These are phyloP conservation scores for Gnomoniopsis smithogilvyi DNA, from an alignment of 2,329 filamentous ascomycete genomes.

Conservation along the genomic window DNA sequence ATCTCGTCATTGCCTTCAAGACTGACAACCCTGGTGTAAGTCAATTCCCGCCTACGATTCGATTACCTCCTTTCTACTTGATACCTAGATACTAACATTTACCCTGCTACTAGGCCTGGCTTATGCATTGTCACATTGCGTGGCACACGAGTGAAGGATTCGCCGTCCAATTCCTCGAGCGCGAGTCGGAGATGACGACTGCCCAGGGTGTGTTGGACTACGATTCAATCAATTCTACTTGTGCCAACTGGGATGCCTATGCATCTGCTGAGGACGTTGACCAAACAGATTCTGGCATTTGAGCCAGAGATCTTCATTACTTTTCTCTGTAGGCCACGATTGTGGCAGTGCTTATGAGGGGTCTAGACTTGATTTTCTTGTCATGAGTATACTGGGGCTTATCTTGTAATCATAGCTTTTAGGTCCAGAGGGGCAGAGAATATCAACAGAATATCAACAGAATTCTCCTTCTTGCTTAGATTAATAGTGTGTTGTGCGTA, in stretches of 20 bases:
- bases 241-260: slow-evolving; percentile 29
- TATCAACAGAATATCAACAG: too few relatives aligned
- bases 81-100: too few relatives aligned
- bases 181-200: slow-evolving; percentile 17
- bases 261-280: slow-evolving; percentile 18
- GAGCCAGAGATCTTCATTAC: slow-evolving; percentile 6
- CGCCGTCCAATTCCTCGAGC: slow-evolving; percentile 39
- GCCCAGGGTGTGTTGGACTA: slow-evolving; percentile 16
- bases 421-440: too few relatives aligned
- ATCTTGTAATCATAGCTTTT: too few relatives aligned
- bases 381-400: too few relatives aligned
- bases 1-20: slow-evolving; percentile 4
- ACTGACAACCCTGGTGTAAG: slow-evolving; percentile 12
- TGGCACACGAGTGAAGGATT: slow-evolving; percentile 41
- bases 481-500: too few relatives aligned
- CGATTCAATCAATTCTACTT: slow-evolving; percentile 26
- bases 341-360: too few relatives aligned
- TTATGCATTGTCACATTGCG: slow-evolving; percentile 9
- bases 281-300: slow-evolving; percentile 33
- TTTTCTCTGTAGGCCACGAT: too few relatives aligned
- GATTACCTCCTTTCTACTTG: too few relatives aligned
- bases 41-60: too few relatives aligned
- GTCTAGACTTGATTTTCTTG: too few relatives aligned
- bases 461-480: too few relatives aligned
- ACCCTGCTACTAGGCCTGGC: not conserved